Evolutionary conservation across 257 asterid genomes (phyloP), one percentile per base, ranked within the genome.

Genomic region (Verbena officinalis): DNA sequence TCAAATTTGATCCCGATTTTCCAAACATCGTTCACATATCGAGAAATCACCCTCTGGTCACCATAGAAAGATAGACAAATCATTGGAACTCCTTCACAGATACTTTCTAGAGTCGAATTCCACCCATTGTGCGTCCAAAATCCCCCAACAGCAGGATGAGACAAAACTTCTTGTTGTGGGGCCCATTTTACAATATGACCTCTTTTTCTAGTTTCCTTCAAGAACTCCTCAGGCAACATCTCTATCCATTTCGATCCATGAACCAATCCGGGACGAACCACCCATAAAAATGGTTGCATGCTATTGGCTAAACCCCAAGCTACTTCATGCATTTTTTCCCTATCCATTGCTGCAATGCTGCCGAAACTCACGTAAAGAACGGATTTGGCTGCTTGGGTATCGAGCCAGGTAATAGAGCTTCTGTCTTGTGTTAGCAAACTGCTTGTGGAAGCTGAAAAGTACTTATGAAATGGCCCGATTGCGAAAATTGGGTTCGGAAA

Each of bases 311-410:
- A 27, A 8, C 84, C 94, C 82, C 78, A 73, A 19, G 87, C 93
- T 7, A 70, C 72, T 54, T 85, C 89, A 0, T 6, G 11, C 0
- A 80, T 23, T 24, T 73, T 78, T 0, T 67, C 9, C 15, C 38
- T 52, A 8, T 68, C 68, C 65, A 79, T 71, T 31, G 65, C 24
- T 6, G 82, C 76, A 9, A 76, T 5, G 50, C 87, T 85, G 14
- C 88, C 88, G 0, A 78, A 49, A 77, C 86, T 82, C 11, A 84
- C 64, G 3, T 79, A 84, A 7, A 83, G 69, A 13, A 83, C 90
- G 2, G 83, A 83, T 0, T 67, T 69, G 1, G 78, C 62, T 16
- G 78, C 46, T 42, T 49, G 84, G 12, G 30, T 57, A 16, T 86
- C 78, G 12, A 86, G 80, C 90, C 88, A 83, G 0, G 64, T 51